phyloP scores from a whole-genome alignment of 1,139 yeast species.

The Taiozyma onychis region DNA sequence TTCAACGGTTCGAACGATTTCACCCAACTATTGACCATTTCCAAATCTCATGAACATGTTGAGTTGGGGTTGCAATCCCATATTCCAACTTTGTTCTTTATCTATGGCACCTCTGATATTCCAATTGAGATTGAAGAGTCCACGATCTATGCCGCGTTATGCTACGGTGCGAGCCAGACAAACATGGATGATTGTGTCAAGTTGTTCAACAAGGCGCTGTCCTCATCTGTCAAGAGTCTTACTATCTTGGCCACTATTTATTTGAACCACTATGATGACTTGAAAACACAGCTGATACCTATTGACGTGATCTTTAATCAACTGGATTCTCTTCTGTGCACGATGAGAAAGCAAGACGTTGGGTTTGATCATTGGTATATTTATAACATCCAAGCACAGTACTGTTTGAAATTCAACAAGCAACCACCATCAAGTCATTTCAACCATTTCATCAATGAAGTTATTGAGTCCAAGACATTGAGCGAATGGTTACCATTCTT shows the following conservation, averaged over 20 bases:
- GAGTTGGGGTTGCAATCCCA: constrained; percentile 5
- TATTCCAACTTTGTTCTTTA: constrained; percentile 7
- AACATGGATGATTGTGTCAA: constrained; percentile 12
- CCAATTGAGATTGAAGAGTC: constrained; percentile 6
- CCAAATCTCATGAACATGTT: constrained; percentile 3
- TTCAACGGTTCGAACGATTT: constrained; percentile 2
- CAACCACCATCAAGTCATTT: constrained; percentile 14
- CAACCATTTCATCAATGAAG: constrained; percentile 3
- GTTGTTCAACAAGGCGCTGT: constrained; percentile 15
- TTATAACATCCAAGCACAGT: constrained; percentile 13
- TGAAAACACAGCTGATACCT: constrained; percentile 7
- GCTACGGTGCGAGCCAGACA: constrained; percentile 17
- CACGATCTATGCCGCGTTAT: constrained; percentile 12
- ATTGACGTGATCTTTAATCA: constrained; percentile 11
- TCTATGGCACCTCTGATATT: constrained; percentile 9
- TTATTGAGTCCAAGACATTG: constrained; percentile 5
- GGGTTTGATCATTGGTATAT: constrained; percentile 14
- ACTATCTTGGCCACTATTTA: constrained; percentile 17
- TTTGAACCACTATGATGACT: constrained; percentile 8
- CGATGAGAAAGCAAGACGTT: neutral
- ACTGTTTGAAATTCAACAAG: constrained; percentile 17
- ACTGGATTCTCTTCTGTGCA: constrained; percentile 4
- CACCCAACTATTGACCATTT: constrained; percentile 6
- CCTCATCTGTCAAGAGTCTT: constrained; percentile 10
- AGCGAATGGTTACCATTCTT: constrained; percentile 8